Conservation (phyloP, 441 rosid species). For the Rhodomyrtus psidioides region DNA sequence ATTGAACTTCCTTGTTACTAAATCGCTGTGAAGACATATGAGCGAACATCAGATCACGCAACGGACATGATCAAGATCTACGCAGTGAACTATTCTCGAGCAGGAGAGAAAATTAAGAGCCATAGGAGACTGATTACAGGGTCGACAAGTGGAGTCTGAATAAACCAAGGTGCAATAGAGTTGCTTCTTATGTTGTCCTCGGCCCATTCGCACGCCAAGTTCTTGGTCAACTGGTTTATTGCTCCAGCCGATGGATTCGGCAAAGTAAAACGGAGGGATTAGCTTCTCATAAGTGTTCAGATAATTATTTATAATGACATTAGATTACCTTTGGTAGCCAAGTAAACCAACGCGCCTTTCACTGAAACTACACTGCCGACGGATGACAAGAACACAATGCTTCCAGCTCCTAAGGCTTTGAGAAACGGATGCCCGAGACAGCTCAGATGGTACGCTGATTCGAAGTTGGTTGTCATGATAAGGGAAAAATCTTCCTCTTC, state of each 20-base stretch:
- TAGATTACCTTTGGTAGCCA: not conserved
- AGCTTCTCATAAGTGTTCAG: not conserved
- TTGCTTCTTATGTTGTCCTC: slow-evolving; percentile 22
- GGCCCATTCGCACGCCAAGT: slow-evolving; percentile 35
- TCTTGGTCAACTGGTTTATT: slow-evolving; percentile 14
- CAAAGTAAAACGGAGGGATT: not conserved
- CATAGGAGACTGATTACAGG: not conserved
- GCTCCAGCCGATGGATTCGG: slow-evolving; percentile 9
- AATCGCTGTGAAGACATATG: not conserved
- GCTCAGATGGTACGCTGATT: slow-evolving; percentile 7
- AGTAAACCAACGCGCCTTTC: not conserved
- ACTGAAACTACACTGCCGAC: not conserved
- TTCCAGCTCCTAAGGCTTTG: slow-evolving; percentile 11
- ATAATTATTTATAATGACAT: not conserved
- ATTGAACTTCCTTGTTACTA: not conserved
- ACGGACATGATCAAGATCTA: not conserved
- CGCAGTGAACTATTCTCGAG: not conserved
- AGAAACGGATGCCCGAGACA: slow-evolving; percentile 12
- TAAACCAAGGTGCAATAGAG: slow-evolving; percentile 20
- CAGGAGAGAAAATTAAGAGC: not conserved
- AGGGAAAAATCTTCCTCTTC: slow-evolving; percentile 10
- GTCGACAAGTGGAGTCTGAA: slow-evolving; percentile 8
- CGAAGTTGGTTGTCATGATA: slow-evolving; percentile 12
- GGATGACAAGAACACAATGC: slow-evolving; percentile 13
- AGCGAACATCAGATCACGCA: not conserved